Evolutionary conservation across 345 rosid species (phyloP).

Genomic region (Pistacia integerrima): DNA sequence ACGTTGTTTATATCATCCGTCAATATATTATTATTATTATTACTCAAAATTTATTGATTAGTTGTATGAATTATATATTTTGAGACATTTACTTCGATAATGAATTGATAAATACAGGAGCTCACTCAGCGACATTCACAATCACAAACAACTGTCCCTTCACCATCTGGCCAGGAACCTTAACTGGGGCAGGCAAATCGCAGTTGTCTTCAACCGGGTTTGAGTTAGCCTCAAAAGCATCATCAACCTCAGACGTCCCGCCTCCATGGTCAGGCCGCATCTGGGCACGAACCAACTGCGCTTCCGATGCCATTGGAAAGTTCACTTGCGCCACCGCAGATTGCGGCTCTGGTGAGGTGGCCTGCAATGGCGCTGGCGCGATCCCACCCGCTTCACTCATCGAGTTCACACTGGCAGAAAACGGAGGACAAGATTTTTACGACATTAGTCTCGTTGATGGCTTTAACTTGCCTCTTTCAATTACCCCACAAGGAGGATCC

Average conservation of each 20-base stretch:
- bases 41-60: too few species aligned
- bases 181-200: conserved; percentile 11
- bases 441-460: conserved; percentile 53
- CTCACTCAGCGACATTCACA: conserved; percentile 34
- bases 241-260: conserved; percentile 16
- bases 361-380: conserved; percentile 38
- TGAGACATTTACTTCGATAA: too few species aligned
- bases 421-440: conserved; percentile 35
- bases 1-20: too few species aligned
- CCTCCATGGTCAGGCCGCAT: conserved; percentile 47
- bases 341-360: conserved; percentile 48
- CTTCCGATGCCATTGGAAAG: conserved; percentile 26
- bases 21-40: too few species aligned
- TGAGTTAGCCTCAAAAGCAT: conserved; percentile 34
- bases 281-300: conserved; percentile 58
- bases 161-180: conserved; percentile 55
- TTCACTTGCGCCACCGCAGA: conserved; percentile 49
- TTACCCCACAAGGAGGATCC: conserved; percentile 36
- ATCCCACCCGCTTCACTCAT: conserved; percentile 42
- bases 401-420: conserved; percentile 36
- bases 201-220: conserved; percentile 52
- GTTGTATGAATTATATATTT: too few species aligned
- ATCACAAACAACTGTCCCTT: conserved; percentile 48
- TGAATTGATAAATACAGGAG: conserved; percentile 13
- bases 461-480: conserved; percentile 41